Evolutionary conservation across 1,284 basidiomycete genomes (phyloP), one percentile per base, ranked within the genome.

Genomic region (Termitomyces sp.): DNA sequence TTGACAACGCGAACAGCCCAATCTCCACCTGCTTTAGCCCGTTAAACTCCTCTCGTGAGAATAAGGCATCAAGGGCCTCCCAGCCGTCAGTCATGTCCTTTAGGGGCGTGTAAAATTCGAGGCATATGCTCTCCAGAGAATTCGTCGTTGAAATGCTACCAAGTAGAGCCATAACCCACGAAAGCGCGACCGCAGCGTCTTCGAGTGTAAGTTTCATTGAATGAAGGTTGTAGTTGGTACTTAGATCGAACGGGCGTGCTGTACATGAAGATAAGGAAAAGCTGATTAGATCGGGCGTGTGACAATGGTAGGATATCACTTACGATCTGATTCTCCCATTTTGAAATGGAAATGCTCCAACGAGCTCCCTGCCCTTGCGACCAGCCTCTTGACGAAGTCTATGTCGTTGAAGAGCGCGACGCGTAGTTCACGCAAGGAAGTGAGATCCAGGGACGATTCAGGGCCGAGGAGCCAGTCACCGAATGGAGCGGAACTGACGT

Each of bases 301-400:
- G 13, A 21, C 41, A 30, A 12, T 26, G 45, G 48, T 21, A 26
- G 40, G 13, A 43, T 43, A 38, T 34, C 48, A 61, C 67, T 65
- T 62, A 74, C 73, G 71, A 57, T 68, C 65, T 66, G 71, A 72
- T 44, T 65, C 61, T 5, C 72, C 74, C 24, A 73, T 73, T 56
- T 76, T 76, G 57, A 75, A 65, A 58, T 75, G 73, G 40, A 76
- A 68, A 57, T 71, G 69, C 57, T 75, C 70, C 5, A 76, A 61
- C 8, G 72, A 70, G 13, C 54, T 51, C 13, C 72, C 73, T 8
- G 71, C 65, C 2, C 65, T 62, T 8, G 56, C 56, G 19, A 76
- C 61, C 30, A 76, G 65, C 59, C 63, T 66, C 34, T 71, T 65
- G 38, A 74, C 64, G 17, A 69, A 66, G 10, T 62, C 54, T 17